Evolutionary conservation across 495 filamentous ascomycete species (phyloP), one percentile per base, ranked within the genome.

Genomic region (Chaetomium cochliodes): DNA sequence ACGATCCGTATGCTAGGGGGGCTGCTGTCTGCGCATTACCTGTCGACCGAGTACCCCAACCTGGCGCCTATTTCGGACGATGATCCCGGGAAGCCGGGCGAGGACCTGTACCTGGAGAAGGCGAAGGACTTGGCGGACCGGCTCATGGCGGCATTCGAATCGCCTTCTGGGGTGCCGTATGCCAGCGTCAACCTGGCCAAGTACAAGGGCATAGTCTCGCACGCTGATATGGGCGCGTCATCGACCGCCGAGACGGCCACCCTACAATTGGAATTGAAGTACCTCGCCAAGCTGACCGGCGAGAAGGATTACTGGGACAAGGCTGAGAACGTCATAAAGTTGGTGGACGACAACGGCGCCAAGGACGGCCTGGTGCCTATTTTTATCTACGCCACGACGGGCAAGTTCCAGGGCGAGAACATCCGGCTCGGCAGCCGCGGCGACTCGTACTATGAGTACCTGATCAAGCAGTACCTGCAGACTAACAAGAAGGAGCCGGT

Each of bases 1-100:
- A 98, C 93, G 1, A 99, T 98, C 66, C 90, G 96, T 62, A 97
- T 99, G 93, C 78, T 99, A 39, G 94, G 94, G 23, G 94, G 94
- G 3, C 82, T 99, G 22, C 81, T 99, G 20, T 97, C 94, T 11
- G 94, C 94, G 23, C 92, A 99, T 71, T 96, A 97, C 73, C 85
- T 99, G 5, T 93, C 91, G 23, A 90, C 86, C 20, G 78, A 83
- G 50, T 91, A 83, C 67, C 89, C 90, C 0, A 65, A 85, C 22
- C 73, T 91, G 72, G 89, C 90, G 16, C 83, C 88, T 15, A 75
- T 90, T 63, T 50, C 76, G 18, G 87, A 90, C 33, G 88, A 90
- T 49, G 85, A 91, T 67, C 75, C 79, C 26, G 89, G 86, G 5
- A 80, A 84, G 4, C 81, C 86, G 6, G 89, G 88, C 2, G 91